Base-by-base conservation (phyloP, 306 rosid genomes). In the Cucumis melo region DNA sequence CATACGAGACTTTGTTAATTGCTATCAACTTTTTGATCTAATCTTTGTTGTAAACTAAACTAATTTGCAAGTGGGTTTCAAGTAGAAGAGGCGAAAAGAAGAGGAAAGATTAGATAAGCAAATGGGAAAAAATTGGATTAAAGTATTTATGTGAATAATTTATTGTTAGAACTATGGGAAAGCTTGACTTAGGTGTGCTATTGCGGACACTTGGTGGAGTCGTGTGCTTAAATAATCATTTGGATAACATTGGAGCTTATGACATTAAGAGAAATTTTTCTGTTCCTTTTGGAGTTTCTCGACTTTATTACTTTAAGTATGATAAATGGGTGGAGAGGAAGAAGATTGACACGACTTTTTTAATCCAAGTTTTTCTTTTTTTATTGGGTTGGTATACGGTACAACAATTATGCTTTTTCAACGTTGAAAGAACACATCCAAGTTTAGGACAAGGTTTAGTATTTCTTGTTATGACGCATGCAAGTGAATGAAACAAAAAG, bases 171-270 rank as follows among this genome's bases (percentile, higher is more conserved):
- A 53, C 46, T 29, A 50, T 53, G 61, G 44, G 46, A 73, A 73
- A 53, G 62, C 62, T 51, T 51, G 62, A 51, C 59, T 32, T 29
- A 17, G 27, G 62, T 48, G 42, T 71, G 1, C 62, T 73, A 36
- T n/a, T 17, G 59, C 5, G 20, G 76, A 72, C 76, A 72, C 59
- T 72, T 72, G 76, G 60, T 72, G 76, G 60, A 48, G 59, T 50
- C 60, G 42, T 50, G 59, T 51, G 44, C 62, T 73, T 73, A 50
- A 73, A 73, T 73, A 73, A 73, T 73, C 77, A 73, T 73, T 32
- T 73, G 77, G 77, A 73, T 73, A 73, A 73, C 77, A 51, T 50
- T 73, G 39, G 59, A 8, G 34, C 23, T 71, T 24, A 48, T 71
- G 56, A 41, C 59, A 21, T 71, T 50, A 2, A 58, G 24, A 27